Percentiles rank a stretch among this genome's conserved stretches.
Evolutionary conservation across 768 basidiomycete genomes (phyloP).

Genomic region (Mycena indigotica): DNA sequence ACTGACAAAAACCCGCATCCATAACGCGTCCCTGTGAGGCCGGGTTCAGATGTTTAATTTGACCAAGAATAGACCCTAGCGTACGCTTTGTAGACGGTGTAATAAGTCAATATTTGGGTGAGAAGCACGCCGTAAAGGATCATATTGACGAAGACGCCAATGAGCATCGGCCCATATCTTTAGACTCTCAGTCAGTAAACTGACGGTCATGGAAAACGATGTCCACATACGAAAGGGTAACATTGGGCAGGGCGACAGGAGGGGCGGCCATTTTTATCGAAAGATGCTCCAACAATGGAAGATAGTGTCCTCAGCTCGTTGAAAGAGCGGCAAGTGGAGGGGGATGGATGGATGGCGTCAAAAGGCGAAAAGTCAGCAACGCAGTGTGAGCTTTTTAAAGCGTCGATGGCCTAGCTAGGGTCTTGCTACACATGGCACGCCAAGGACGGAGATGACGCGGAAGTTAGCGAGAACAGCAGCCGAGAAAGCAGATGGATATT

Average conservation of each 20-base stretch:
- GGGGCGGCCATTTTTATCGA: background rate
- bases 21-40: constrained; percentile 9
- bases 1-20: constrained; percentile 14
- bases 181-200: background rate
- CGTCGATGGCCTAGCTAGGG: background rate
- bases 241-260: background rate
- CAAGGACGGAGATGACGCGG: background rate
- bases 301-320: background rate
- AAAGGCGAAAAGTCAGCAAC: background rate
- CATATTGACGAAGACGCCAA: constrained; percentile 25
- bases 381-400: background rate
- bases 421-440: background rate
- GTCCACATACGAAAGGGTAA: background rate
- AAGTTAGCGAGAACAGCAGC: background rate
- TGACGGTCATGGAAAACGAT: background rate
- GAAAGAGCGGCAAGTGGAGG: background rate
- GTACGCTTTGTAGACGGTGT: background rate
- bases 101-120: constrained; percentile 5
- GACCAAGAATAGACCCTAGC: background rate
- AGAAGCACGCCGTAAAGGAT: constrained; percentile 20
- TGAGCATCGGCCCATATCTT: constrained; percentile 21
- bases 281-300: background rate
- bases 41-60: background rate
- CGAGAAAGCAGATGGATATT: background rate
- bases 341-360: background rate